These are phyloP conservation scores for Vanderwaltozyma verrucispora DNA, from an alignment of 805 yeast genomes.

Conservation along the genomic window DNA sequence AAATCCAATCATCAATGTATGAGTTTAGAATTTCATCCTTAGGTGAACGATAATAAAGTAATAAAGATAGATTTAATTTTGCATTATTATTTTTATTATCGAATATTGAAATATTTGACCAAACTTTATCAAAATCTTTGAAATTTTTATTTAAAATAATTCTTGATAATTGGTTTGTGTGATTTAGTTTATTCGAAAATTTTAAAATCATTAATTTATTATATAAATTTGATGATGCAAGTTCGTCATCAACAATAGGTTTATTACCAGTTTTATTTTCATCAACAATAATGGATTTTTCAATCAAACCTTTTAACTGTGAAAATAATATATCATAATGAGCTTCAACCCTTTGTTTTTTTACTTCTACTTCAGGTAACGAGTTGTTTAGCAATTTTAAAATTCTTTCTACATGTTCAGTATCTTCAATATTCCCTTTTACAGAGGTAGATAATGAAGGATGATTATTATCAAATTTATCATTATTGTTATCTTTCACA, in stretches of 20 bases:
- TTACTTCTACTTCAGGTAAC: slow-evolving; percentile 17
- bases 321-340: slow-evolving; percentile 23
- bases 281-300: slow-evolving; percentile 8
- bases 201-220: slow-evolving; percentile 15
- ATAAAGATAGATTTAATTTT: slow-evolving; percentile 12
- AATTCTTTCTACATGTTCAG: slow-evolving; percentile 19
- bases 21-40: slow-evolving; percentile 6
- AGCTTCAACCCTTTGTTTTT: slow-evolving; percentile 15
- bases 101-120: slow-evolving; percentile 13
- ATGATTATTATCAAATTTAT: too few relatives aligned
- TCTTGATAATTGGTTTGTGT: slow-evolving; percentile 8
- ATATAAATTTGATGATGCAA: slow-evolving; percentile 10
- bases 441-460: too few relatives aligned
- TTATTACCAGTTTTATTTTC: background rate
- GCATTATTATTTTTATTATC: slow-evolving; percentile 5
- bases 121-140: slow-evolving; percentile 11
- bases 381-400: slow-evolving; percentile 20
- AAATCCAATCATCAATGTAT: slow-evolving; percentile 11
- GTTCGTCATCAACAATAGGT: slow-evolving; percentile 1
- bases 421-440: too few relatives aligned
- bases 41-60: slow-evolving; percentile 17
- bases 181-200: slow-evolving; percentile 10
- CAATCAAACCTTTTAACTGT: slow-evolving; percentile 18
- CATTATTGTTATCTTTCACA: too few relatives aligned
- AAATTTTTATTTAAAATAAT: slow-evolving; percentile 17